A percentile compares a stretch with the other conserved stretches of the same genome.
These are phyloP conservation scores for Trichoderma simmonsii DNA, from an alignment of 2,329 filamentous ascomycete genomes.

Conservation along the genomic window DNA sequence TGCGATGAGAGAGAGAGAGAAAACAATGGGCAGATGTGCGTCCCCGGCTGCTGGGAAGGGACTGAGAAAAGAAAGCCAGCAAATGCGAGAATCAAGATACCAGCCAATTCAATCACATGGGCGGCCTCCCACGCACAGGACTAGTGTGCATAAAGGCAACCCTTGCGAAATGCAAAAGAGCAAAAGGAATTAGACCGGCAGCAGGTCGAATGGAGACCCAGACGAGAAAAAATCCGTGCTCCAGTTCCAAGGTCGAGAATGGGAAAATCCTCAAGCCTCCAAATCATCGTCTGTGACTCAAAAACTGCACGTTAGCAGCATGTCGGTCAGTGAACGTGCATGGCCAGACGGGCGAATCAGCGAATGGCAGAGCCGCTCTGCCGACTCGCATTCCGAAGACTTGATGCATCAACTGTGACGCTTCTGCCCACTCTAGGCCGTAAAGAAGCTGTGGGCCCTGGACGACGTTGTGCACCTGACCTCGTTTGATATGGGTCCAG, in stretches of 20 bases:
- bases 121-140: constrained; percentile 11
- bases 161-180: not conserved
- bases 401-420: constrained; percentile 18
- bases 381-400: constrained; percentile 16
- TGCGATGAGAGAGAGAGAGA: not conserved
- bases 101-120: constrained; percentile 6
- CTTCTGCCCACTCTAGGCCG: constrained; percentile 13
- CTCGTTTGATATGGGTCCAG: constrained; percentile 20
- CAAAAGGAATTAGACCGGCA: not conserved
- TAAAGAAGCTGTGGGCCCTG: constrained; percentile 17
- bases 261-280: not conserved
- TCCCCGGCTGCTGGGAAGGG: not conserved
- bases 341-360: constrained; percentile 7
- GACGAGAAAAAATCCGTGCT: constrained; percentile 2
- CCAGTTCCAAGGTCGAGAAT: not conserved
- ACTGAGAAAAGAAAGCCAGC: not conserved
- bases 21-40: not conserved
- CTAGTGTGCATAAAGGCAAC: constrained; percentile 4
- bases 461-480: constrained; percentile 18
- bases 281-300: constrained; percentile 14
- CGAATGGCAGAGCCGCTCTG: constrained; percentile 2
- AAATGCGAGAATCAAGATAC: not conserved
- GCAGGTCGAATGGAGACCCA: not conserved
- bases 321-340: constrained; percentile 20
- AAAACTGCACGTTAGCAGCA: constrained; percentile 11